phyloP scores from a whole-genome alignment of 169 alveolate genomes.

The Plasmodium coatneyi region DNA sequence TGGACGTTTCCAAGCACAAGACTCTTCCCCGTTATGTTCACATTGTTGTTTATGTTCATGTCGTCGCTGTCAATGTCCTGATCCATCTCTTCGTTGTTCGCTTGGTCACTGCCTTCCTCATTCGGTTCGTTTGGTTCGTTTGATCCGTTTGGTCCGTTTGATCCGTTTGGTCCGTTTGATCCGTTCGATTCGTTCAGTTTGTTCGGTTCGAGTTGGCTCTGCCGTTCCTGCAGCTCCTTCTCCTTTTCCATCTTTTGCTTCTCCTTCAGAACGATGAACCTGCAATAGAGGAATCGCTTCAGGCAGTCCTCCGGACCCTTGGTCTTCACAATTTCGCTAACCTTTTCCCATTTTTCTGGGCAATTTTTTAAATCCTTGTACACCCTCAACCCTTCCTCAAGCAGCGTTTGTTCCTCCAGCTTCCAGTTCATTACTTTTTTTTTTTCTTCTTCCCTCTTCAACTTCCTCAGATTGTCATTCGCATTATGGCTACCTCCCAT shows the following conservation, averaged over 20 bases:
- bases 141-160: not conserved
- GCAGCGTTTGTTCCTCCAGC: constrained; percentile 51
- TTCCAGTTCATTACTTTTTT: constrained; percentile 70
- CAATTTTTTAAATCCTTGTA: constrained; percentile 65
- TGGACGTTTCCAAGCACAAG: constrained; percentile 17
- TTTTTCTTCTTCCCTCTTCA: constrained; percentile 71
- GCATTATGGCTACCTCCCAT: not conserved
- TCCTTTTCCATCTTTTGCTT: constrained; percentile 27
- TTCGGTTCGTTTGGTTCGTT: not conserved
- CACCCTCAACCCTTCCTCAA: constrained; percentile 55
- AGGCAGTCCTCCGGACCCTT: constrained; percentile 55
- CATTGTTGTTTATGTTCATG: constrained; percentile 54
- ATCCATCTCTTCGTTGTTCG: constrained; percentile 16
- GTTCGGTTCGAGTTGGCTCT: not conserved
- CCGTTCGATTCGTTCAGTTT: not conserved
- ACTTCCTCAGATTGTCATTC: constrained; percentile 34
- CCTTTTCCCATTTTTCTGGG: constrained; percentile 64
- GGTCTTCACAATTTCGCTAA: constrained; percentile 58
- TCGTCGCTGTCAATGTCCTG: constrained; percentile 73
- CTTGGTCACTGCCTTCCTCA: not conserved
- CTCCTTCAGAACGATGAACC: constrained; percentile 53
- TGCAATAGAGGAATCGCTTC: constrained; percentile 68
- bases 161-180: not conserved
- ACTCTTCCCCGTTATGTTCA: constrained; percentile 50
- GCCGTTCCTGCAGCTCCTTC: not conserved